phyloP scores from a whole-genome alignment of 202 grass and related monocot species.

The Brachypodium distachyon region DNA sequence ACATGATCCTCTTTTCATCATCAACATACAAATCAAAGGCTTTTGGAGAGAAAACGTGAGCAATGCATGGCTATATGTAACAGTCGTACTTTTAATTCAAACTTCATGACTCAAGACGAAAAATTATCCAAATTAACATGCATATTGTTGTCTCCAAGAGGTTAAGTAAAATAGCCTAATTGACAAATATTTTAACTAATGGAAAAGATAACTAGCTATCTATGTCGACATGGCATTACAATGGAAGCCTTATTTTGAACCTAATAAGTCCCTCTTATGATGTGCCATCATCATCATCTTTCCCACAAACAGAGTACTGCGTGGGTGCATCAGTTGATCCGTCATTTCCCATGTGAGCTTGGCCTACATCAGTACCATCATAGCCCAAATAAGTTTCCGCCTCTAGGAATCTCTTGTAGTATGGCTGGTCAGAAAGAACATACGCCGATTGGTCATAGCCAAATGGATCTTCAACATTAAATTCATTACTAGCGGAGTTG shows the following conservation, averaged over 20 bases:
- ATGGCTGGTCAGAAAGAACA: neutral
- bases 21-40: no score
- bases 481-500: no score
- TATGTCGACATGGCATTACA: neutral
- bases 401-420: neutral
- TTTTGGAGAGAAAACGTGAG: no score
- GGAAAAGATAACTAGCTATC: neutral
- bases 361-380: neutral
- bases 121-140: neutral
- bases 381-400: neutral
- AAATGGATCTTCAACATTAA: neutral
- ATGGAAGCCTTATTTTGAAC: neutral
- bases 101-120: neutral
- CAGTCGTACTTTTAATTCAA: no score
- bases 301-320: no score
- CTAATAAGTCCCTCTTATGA: neutral
- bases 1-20: no score
- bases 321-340: neutral
- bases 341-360: neutral
- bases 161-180: neutral
- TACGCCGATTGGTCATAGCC: neutral
- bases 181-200: neutral
- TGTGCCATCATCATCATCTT: neutral
- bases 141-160: neutral
- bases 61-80: no score